Evolutionary conservation across 2,329 filamentous ascomycete species (phyloP).

Genomic region (Geosmithia putterillii): DNA sequence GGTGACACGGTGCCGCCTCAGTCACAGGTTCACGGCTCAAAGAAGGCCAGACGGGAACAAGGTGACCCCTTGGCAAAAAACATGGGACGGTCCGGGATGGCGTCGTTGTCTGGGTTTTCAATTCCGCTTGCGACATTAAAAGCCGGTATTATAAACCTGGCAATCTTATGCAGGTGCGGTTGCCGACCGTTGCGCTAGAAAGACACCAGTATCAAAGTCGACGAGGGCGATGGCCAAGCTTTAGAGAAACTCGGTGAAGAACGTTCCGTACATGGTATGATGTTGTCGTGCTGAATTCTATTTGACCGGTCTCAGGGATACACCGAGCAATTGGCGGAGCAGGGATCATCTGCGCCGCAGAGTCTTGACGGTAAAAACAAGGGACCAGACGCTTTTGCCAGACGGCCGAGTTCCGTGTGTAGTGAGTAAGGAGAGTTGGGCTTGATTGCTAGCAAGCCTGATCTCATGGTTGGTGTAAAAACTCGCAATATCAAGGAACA

Average conservation of each 20-base stretch:
- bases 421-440: too few species aligned
- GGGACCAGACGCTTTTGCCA: not conserved
- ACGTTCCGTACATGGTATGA: not conserved
- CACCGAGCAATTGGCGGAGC: conserved; percentile 5
- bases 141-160: not conserved
- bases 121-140: not conserved
- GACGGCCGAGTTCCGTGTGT: not conserved
- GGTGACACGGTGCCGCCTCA: not conserved
- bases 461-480: too few species aligned
- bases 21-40: too few species aligned
- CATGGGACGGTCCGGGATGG: not conserved
- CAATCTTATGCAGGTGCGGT: not conserved
- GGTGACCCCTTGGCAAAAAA: too few species aligned
- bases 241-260: conserved; percentile 20
- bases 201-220: not conserved
- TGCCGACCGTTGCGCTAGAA: not conserved
- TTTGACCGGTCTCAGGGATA: conserved; percentile 29
- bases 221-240: conserved; percentile 5
- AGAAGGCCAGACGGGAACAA: too few species aligned
- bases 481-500: not conserved
- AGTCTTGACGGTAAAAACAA: not conserved
- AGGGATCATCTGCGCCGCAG: not conserved
- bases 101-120: not conserved
- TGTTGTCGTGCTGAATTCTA: conserved; percentile 26
- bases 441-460: not conserved